Percentiles rank a stretch among this genome's conserved stretches.
Conservation (phyloP, 2,329 filamentous ascomycete genomes). For the Nemania bipapillata region DNA sequence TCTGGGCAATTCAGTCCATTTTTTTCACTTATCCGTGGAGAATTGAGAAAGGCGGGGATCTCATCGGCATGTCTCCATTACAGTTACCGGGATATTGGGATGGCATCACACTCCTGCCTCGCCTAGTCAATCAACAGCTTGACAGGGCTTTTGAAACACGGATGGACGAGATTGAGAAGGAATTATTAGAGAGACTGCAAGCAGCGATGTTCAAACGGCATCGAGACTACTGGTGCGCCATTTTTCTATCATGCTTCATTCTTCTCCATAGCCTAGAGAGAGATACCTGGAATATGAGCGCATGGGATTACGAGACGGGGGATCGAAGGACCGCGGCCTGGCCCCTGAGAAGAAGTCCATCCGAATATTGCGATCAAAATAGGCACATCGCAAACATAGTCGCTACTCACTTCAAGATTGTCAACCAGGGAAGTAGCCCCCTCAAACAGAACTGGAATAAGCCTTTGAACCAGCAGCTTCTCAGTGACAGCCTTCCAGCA, state of each 20-base stretch:
- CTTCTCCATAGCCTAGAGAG: constrained; percentile 26
- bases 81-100: constrained; percentile 27
- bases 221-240: constrained; percentile 26
- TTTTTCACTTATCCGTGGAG: constrained; percentile 33
- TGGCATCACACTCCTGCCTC: constrained; percentile 24
- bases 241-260: constrained; percentile 24
- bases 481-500: constrained; percentile 21
- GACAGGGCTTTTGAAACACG: constrained; percentile 28
- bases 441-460: constrained; percentile 30
- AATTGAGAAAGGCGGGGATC: constrained; percentile 21
- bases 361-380: constrained; percentile 25
- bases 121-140: constrained; percentile 29
- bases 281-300: constrained; percentile 31
- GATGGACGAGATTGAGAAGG: constrained; percentile 29
- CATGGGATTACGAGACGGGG: constrained; percentile 22
- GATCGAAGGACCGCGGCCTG: constrained; percentile 12
- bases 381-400: constrained; percentile 26
- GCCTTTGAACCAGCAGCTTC: constrained; percentile 23
- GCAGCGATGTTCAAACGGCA: constrained; percentile 28
- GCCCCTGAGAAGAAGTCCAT: constrained; percentile 20
- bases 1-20: constrained; percentile 28
- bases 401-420: constrained; percentile 26
- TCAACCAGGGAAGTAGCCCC: constrained; percentile 30
- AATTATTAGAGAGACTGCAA: constrained; percentile 25
- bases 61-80: constrained; percentile 25